Evolutionary conservation across 352 stramenopile genomes (phyloP).

Genomic region (Albugo laibachii): DNA sequence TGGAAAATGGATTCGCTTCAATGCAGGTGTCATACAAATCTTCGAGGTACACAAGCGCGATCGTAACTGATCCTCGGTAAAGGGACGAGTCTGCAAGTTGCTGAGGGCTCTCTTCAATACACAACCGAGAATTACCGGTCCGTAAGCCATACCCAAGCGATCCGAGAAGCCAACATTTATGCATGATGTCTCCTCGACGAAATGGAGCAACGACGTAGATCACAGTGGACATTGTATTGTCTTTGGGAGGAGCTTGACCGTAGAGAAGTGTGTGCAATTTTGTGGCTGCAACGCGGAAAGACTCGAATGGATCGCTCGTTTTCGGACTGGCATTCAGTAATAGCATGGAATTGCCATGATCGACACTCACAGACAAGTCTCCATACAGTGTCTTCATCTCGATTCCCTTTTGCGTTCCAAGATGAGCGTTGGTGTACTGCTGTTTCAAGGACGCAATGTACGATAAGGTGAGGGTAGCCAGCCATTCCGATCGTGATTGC

Average conservation of each 20-base stretch:
- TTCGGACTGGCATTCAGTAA: conserved; percentile 31
- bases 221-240: conserved; percentile 25
- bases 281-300: conserved; percentile 37
- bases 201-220: conserved; percentile 54
- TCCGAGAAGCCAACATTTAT: conserved; percentile 49
- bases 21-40: conserved; percentile 45
- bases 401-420: conserved; percentile 37
- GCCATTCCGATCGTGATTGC: conserved; percentile 44
- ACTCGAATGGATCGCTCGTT: conserved; percentile 32
- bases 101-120: conserved; percentile 7
- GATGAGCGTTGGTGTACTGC: conserved; percentile 42
- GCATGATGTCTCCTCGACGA: conserved; percentile 34
- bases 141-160: conserved; percentile 24
- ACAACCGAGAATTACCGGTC: conserved; percentile 12
- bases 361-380: conserved; percentile 22
- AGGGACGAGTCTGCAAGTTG: background rate
- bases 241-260: background rate
- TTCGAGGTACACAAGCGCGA: conserved; percentile 53
- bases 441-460: conserved; percentile 48
- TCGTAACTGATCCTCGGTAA: conserved; percentile 20
- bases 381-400: conserved; percentile 20
- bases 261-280: conserved; percentile 31
- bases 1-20: conserved; percentile 28
- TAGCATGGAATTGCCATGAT: conserved; percentile 26
- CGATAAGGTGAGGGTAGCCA: conserved; percentile 42